These are phyloP conservation scores for Cystobasidium tubakii DNA, from an alignment of 768 basidiomycete species.

Conservation along the genomic window DNA sequence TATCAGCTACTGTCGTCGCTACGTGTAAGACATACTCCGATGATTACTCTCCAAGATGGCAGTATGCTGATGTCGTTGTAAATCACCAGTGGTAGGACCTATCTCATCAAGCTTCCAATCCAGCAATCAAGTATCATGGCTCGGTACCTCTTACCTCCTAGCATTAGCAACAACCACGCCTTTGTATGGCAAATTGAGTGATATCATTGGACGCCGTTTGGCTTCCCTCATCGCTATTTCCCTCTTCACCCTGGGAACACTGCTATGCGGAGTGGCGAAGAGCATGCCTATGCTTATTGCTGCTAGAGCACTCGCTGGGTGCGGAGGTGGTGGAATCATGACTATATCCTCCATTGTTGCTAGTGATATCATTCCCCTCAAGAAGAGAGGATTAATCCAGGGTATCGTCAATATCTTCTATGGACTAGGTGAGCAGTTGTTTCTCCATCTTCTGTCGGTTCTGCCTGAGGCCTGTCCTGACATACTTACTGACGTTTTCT, in stretches of 20 bases:
- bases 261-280: constrained; percentile 76
- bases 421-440: constrained; percentile 62
- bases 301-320: constrained; percentile 74
- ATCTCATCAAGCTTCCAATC: constrained; percentile 41
- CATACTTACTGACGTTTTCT: constrained; percentile 35
- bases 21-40: background rate
- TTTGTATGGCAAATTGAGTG: constrained; percentile 49
- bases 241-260: constrained; percentile 79
- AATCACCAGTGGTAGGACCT: constrained; percentile 26
- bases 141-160: constrained; percentile 52
- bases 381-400: constrained; percentile 82
- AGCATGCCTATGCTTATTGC: constrained; percentile 76
- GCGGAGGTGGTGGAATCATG: constrained; percentile 63
- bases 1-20: constrained; percentile 8
- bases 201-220: constrained; percentile 59
- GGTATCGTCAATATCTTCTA: constrained; percentile 64
- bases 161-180: constrained; percentile 46
- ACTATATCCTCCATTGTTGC: constrained; percentile 57
- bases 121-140: constrained; percentile 63
- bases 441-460: constrained; percentile 46
- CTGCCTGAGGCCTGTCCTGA: background rate
- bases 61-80: no score
- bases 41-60: no score
- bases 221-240: constrained; percentile 77
- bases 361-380: constrained; percentile 80